phyloP scores from a whole-genome alignment of 1,284 basidiomycete genomes.

The Irpex rosettiformis region DNA sequence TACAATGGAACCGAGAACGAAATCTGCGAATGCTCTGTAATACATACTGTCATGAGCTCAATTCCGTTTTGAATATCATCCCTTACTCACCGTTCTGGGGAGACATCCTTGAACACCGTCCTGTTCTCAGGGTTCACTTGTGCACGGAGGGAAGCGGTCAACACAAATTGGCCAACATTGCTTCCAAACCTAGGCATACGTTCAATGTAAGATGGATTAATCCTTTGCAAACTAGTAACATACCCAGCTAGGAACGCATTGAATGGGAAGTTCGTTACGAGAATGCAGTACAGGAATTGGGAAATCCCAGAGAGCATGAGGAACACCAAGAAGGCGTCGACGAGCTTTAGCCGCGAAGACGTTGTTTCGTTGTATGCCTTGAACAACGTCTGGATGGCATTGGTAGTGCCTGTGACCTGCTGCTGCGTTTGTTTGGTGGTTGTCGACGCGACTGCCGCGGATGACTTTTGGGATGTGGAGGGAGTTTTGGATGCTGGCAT shows the following conservation, averaged over 20 bases:
- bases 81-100: constrained; percentile 89
- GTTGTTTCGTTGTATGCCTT: constrained; percentile 79
- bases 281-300: constrained; percentile 90
- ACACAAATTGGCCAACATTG: constrained; percentile 94
- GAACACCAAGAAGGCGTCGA: constrained; percentile 92
- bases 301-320: constrained; percentile 87
- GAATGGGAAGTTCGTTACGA: constrained; percentile 94
- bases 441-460: constrained; percentile 33
- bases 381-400: constrained; percentile 62
- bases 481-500: constrained; percentile 25
- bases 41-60: too few relatives aligned
- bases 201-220: background rate
- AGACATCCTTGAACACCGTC: constrained; percentile 83
- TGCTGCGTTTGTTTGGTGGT: constrained; percentile 24
- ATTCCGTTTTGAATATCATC: too few relatives aligned
- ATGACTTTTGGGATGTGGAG: constrained; percentile 12
- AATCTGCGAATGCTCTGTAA: constrained; percentile 92
- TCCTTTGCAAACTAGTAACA: constrained; percentile 25
- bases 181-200: constrained; percentile 75
- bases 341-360: constrained; percentile 84
- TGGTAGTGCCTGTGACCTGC: constrained; percentile 14
- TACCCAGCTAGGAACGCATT: constrained; percentile 97
- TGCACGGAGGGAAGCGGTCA: constrained; percentile 87
- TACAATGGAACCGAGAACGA: constrained; percentile 89
- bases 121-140: constrained; percentile 90